Evolutionary conservation across 1,139 yeast species (phyloP), one percentile per base, ranked within the genome.

Genomic region (Komagataea norvegica): DNA sequence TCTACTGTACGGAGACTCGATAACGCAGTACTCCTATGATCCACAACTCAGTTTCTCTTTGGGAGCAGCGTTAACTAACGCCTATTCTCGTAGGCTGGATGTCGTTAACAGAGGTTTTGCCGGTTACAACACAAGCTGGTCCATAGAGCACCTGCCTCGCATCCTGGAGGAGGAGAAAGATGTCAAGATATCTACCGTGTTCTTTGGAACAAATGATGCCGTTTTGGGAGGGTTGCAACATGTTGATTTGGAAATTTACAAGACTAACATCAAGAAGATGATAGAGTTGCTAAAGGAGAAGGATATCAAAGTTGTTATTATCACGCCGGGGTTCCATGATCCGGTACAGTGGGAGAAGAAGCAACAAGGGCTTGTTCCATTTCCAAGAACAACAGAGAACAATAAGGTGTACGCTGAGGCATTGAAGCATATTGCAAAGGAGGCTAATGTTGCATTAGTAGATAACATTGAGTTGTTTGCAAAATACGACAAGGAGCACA

Each of bases 201-300:
- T 80, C 57, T 75, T 83, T 49, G 95, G 95, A 1, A 72, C 93
- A 9, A 86, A 86, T 52, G 95, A 86, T 55, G 77, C 86, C 0
- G 65, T 64, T 6, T 49, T 64, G 4, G 61, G 59, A 4, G 68
- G 67, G 25, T 59, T 64, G 17, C 94, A 83, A 54, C 64, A 65
- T 17, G 85, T 82, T 2, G 68, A 73, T 2, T 32, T 78, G 8
- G 68, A 61, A 1, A 64, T 71, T 41, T 84, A 62, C 52, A 41
- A 56, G 16, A 60, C 57, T 8, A 84, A 85, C 52, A 60, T 74
- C 40, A 54, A 50, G 10, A 46, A 44, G 15, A 55, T 83, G 51
- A 63, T 76, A 6, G 44, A 60, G 10, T 41, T 62, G 36, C 64
- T 74, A 11, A 48, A 59, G 22, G 55, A 52, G 2, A 55, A 65